Evolutionary conservation across 2,329 filamentous ascomycete species (phyloP).

Genomic region (Aspergillus sp.): DNA sequence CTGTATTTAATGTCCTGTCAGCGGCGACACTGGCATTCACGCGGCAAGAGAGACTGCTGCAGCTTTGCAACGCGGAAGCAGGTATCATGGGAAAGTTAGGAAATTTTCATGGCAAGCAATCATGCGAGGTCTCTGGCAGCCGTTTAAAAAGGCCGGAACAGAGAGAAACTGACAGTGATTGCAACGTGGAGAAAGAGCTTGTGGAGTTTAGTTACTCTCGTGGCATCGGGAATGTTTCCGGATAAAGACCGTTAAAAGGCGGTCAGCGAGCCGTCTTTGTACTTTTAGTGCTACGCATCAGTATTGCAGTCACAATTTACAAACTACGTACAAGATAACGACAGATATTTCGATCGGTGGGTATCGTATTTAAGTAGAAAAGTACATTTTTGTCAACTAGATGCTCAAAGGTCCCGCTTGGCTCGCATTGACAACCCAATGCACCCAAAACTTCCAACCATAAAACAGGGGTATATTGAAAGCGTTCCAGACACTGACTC

Average conservation of each 20-base stretch:
- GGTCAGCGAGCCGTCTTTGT: background rate
- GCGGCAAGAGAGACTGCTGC: background rate
- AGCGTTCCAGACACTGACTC: conserved; percentile 14
- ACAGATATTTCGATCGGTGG: background rate
- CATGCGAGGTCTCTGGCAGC: background rate
- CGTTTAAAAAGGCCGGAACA: background rate
- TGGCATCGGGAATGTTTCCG: background rate
- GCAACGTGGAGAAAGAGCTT: background rate
- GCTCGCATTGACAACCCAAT: conserved; percentile 1
- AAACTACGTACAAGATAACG: background rate
- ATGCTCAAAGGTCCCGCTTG: conserved; percentile 5
- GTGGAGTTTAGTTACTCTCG: background rate
- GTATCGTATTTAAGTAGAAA: background rate
- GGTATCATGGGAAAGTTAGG: background rate
- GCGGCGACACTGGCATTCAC: conserved; percentile 6
- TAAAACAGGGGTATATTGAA: conserved; percentile 13
- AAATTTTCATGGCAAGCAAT: background rate
- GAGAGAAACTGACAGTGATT: background rate
- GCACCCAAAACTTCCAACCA: conserved; percentile 3
- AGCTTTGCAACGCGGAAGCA: background rate
- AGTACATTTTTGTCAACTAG: conserved; percentile 5
- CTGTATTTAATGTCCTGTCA: background rate
- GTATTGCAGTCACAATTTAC: background rate
- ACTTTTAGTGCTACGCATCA: background rate
- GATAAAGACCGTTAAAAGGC: conserved; percentile 4